phyloP scores from a whole-genome alignment of 1,284 basidiomycete genomes.

The Phylloboletellus chloephorus region DNA sequence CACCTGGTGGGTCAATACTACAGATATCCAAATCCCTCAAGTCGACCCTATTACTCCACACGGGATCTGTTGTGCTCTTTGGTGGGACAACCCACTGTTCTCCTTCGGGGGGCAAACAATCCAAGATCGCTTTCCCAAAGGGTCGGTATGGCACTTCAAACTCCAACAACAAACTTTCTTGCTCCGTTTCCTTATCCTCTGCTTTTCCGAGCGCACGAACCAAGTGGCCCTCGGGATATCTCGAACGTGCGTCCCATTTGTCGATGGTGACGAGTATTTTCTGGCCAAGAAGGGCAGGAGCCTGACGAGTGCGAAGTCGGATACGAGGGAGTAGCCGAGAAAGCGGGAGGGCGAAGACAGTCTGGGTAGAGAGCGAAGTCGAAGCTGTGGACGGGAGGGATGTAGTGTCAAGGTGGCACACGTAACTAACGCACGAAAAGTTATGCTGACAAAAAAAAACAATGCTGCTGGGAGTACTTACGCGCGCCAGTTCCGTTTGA shows the following conservation, averaged over 20 bases:
- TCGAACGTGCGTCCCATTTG: constrained; percentile 80
- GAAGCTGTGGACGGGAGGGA: constrained; percentile 77
- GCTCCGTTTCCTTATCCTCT: constrained; percentile 94
- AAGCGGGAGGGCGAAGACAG: constrained; percentile 93
- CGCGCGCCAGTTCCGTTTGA: constrained; percentile 95
- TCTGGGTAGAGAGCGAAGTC: constrained; percentile 84
- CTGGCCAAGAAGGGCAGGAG: constrained; percentile 81
- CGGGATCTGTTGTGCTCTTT: constrained; percentile 49
- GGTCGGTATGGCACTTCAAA: constrained; percentile 96
- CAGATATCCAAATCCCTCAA: constrained; percentile 85
- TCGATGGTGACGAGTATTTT: constrained; percentile 97
- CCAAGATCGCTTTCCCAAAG: constrained; percentile 91
- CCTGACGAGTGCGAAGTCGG: constrained; percentile 91
- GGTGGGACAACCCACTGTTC: constrained; percentile 91
- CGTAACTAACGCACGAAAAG: constrained; percentile 54
- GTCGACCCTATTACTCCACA: constrained; percentile 89
- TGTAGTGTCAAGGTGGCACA: constrained; percentile 91
- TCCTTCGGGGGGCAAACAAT: constrained; percentile 87
- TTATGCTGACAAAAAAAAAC: constrained; percentile 9
- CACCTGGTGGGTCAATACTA: constrained; percentile 94
- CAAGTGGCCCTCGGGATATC: constrained; percentile 97
- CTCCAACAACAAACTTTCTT: constrained; percentile 91
- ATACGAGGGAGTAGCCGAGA: constrained; percentile 92
- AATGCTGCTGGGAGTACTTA: constrained; percentile 38
- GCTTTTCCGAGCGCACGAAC: constrained; percentile 88